These are phyloP conservation scores for Lactarius evosmus DNA, from an alignment of 768 basidiomycete genomes.

Conservation along the genomic window DNA sequence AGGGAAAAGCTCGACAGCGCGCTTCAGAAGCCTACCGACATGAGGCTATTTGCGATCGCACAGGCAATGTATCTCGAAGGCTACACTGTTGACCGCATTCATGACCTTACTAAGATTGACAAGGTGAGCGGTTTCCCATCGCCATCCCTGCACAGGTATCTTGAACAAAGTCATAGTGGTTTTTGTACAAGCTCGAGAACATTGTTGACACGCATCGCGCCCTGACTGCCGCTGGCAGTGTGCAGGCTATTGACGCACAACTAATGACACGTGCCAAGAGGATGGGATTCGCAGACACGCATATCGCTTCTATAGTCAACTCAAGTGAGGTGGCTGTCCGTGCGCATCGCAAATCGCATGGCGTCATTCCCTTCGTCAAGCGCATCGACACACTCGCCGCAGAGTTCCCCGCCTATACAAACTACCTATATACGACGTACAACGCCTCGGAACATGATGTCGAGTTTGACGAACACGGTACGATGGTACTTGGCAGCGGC, in stretches of 20 bases:
- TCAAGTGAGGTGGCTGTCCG: conserved; percentile 78
- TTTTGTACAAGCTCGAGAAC: conserved; percentile 98
- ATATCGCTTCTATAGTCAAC: conserved; percentile 80
- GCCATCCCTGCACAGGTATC: not conserved
- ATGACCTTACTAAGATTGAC: conserved; percentile 97
- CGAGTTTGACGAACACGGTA: conserved; percentile 92
- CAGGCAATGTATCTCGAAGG: conserved; percentile 94
- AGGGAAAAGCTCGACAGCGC: conserved; percentile 75
- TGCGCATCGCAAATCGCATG: conserved; percentile 77
- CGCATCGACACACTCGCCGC: conserved; percentile 99
- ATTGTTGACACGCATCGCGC: conserved; percentile 85
- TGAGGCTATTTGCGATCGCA: conserved; percentile 94
- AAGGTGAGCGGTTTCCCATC: conserved; percentile 49
- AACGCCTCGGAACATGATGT: conserved; percentile 96
- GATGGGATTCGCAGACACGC: conserved; percentile 92
- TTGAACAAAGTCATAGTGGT: conserved; percentile 61
- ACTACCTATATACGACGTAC: conserved; percentile 99
- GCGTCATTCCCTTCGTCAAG: conserved; percentile 96
- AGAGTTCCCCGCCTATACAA: conserved; percentile 97
- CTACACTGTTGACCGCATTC: conserved; percentile 86
- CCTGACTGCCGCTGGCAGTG: conserved; percentile 64
- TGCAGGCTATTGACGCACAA: conserved; percentile 67
- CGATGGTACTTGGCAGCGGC: conserved; percentile 98
- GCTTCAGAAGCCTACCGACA: conserved; percentile 84
- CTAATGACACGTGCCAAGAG: conserved; percentile 86